phyloP scores from a whole-genome alignment of 2,329 filamentous ascomycete species.

The Cladosporium halotolerans region DNA sequence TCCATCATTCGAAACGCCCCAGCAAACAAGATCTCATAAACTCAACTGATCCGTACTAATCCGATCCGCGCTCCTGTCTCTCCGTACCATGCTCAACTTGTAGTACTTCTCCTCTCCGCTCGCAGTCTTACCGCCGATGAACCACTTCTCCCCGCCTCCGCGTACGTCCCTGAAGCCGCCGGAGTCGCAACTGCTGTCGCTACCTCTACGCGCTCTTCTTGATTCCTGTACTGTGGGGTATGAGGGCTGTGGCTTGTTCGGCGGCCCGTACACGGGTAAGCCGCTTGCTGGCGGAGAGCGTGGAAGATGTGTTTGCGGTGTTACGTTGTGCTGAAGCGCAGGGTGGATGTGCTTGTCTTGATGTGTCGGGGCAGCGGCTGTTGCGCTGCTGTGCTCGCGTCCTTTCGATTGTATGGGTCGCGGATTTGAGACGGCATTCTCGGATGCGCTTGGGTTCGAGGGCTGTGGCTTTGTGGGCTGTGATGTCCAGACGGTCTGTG shows the following conservation, averaged over 20 bases:
- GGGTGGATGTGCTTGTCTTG: slow-evolving; percentile 24
- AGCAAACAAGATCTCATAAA: slow-evolving; percentile 46
- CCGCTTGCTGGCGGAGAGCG: slow-evolving; percentile 31
- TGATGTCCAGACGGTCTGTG: slow-evolving; percentile 15
- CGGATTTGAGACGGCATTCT: slow-evolving; percentile 33
- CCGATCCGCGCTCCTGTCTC: slow-evolving; percentile 66
- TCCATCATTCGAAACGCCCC: background rate
- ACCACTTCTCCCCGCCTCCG: slow-evolving; percentile 73
- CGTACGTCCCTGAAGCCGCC: slow-evolving; percentile 71
- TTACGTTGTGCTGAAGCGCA: slow-evolving; percentile 33
- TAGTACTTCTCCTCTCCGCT: slow-evolving; percentile 76
- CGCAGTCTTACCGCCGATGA: slow-evolving; percentile 70
- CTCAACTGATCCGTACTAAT: slow-evolving; percentile 70
- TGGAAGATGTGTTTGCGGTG: slow-evolving; percentile 30
- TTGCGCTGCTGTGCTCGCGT: slow-evolving; percentile 20
- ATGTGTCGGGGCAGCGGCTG: slow-evolving; percentile 30
- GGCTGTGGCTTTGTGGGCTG: slow-evolving; percentile 13
- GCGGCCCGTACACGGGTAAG: slow-evolving; percentile 29
- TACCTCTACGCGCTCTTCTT: slow-evolving; percentile 50
- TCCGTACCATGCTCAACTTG: slow-evolving; percentile 68
- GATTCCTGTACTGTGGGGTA: slow-evolving; percentile 30
- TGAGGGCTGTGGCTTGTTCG: slow-evolving; percentile 27
- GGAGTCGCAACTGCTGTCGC: slow-evolving; percentile 67
- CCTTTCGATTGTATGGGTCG: slow-evolving; percentile 46
- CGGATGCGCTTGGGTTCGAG: slow-evolving; percentile 17